A percentile compares a stretch with the other conserved stretches of the same genome.
These are phyloP conservation scores for Aspergillus proliferans DNA, from an alignment of 2,329 filamentous ascomycete species.

Conservation along the genomic window DNA sequence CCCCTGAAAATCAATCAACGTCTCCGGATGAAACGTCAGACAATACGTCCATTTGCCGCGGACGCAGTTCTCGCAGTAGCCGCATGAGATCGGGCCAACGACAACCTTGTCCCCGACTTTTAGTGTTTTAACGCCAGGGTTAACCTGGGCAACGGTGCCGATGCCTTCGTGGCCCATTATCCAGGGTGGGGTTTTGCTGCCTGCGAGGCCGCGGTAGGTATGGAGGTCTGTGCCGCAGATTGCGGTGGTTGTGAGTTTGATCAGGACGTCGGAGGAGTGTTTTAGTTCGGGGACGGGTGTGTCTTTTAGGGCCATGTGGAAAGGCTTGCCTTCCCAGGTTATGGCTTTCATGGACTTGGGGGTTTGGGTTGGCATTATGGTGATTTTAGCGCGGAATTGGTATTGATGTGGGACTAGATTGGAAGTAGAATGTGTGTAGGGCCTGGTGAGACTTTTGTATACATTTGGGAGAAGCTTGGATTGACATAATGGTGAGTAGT, in stretches of 20 bases:
- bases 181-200: conserved; percentile 52
- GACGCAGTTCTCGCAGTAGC: conserved; percentile 70
- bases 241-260: conserved; percentile 63
- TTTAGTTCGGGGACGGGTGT: too few relatives aligned
- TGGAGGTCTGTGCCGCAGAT: conserved; percentile 58
- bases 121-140: conserved; percentile 49
- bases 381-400: too few relatives aligned
- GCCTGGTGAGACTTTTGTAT: too few relatives aligned
- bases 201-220: conserved; percentile 47
- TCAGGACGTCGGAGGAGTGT: conserved; percentile 46
- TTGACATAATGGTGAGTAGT: too few relatives aligned
- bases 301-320: too few relatives aligned
- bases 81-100: conserved; percentile 69
- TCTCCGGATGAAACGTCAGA: conserved; percentile 1
- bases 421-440: too few relatives aligned
- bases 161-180: conserved; percentile 59
- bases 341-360: conserved; percentile 64
- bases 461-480: too few relatives aligned
- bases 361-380: background rate
- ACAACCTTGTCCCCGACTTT: conserved; percentile 65
- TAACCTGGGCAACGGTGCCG: conserved; percentile 49
- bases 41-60: conserved; percentile 72
- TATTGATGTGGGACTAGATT: too few relatives aligned
- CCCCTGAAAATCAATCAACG: conserved; percentile 22
- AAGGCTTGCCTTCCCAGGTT: conserved; percentile 67